These are phyloP conservation scores for Geosmithia putterillii DNA, from an alignment of 2,329 filamentous ascomycete genomes.

Conservation along the genomic window DNA sequence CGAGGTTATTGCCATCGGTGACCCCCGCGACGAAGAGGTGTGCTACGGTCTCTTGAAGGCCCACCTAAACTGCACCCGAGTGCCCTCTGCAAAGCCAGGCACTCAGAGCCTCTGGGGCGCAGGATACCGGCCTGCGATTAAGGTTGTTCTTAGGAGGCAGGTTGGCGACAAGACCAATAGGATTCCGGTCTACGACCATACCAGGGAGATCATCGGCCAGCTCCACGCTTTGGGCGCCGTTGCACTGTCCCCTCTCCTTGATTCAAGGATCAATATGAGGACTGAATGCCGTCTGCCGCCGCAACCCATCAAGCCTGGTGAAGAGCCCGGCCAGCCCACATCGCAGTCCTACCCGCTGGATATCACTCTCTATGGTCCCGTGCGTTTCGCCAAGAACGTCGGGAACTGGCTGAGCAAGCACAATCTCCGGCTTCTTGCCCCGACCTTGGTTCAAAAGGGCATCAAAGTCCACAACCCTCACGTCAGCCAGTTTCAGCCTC, in stretches of 20 bases:
- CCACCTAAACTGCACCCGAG: conserved; percentile 50
- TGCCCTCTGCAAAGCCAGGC: conserved; percentile 58
- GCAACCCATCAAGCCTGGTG: conserved; percentile 49
- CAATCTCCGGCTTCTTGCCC: conserved; percentile 55
- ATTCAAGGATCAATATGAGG: conserved; percentile 53
- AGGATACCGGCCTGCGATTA: conserved; percentile 60
- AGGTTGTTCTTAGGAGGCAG: conserved; percentile 53
- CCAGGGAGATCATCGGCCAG: conserved; percentile 59
- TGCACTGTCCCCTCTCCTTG: conserved; percentile 61
- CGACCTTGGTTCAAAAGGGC: conserved; percentile 52
- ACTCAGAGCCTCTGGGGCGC: conserved; percentile 44
- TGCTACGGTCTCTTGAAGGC: conserved; percentile 71
- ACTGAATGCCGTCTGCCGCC: conserved; percentile 60
- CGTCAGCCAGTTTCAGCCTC: conserved; percentile 33
- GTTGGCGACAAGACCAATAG: conserved; percentile 40
- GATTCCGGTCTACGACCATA: conserved; percentile 65
- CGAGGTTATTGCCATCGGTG: conserved; percentile 42
- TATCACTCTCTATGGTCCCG: conserved; percentile 69
- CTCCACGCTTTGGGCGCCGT: conserved; percentile 56
- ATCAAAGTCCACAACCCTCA: conserved; percentile 72
- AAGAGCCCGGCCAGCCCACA: conserved; percentile 49
- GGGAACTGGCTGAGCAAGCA: conserved; percentile 53
- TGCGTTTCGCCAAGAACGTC: conserved; percentile 50
- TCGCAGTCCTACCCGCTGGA: conserved; percentile 53
- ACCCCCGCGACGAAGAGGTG: conserved; percentile 57